Evolutionary conservation across 768 basidiomycete species (phyloP).

Genomic region (Leccinum arenicola): DNA sequence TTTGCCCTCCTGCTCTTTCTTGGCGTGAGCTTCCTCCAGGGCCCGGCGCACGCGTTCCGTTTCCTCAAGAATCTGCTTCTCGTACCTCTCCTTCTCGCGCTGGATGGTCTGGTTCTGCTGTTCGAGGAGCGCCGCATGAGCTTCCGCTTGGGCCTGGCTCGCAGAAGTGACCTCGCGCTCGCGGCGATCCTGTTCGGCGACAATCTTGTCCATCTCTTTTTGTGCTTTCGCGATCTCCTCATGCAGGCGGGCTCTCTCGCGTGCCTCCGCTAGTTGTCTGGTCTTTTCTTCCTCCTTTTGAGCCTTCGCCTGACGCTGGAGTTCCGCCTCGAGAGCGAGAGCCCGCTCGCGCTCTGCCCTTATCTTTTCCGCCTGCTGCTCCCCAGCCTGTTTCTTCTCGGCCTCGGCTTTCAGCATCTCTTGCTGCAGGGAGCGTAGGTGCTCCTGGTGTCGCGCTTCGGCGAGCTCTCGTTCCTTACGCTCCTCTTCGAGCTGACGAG

Average conservation of each 20-base stretch:
- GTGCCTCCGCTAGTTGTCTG: conserved; percentile 24
- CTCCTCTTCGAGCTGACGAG: conserved; percentile 31
- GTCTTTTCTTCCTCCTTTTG: conserved; percentile 26
- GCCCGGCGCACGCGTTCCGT: conserved; percentile 23
- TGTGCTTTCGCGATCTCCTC: conserved; percentile 27
- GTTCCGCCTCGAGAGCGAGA: conserved; percentile 28
- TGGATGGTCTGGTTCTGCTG: conserved; percentile 20
- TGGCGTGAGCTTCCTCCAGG: conserved; percentile 25
- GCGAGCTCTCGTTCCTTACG: conserved; percentile 26
- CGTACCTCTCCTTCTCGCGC: conserved; percentile 25
- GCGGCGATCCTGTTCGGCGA: conserved; percentile 25
- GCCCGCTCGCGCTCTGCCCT: conserved; percentile 29
- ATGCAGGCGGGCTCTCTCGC: conserved; percentile 29
- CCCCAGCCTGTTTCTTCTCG: conserved; percentile 20
- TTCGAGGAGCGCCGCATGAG: conserved; percentile 23
- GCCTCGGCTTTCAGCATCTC: conserved; percentile 26
- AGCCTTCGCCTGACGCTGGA: conserved; percentile 24
- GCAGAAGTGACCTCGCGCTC: conserved; percentile 23
- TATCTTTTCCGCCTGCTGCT: conserved; percentile 27
- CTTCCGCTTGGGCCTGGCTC: conserved; percentile 26
- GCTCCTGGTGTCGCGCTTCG: conserved; percentile 30
- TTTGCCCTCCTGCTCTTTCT: conserved; percentile 24
- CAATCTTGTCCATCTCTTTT: conserved; percentile 23
- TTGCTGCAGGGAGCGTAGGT: conserved; percentile 26
- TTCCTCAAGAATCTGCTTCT: conserved; percentile 25